Evolutionary conservation across 805 yeast genomes (phyloP), one percentile per base, ranked within the genome.

Genomic region (Suhomyces canberraensis): DNA sequence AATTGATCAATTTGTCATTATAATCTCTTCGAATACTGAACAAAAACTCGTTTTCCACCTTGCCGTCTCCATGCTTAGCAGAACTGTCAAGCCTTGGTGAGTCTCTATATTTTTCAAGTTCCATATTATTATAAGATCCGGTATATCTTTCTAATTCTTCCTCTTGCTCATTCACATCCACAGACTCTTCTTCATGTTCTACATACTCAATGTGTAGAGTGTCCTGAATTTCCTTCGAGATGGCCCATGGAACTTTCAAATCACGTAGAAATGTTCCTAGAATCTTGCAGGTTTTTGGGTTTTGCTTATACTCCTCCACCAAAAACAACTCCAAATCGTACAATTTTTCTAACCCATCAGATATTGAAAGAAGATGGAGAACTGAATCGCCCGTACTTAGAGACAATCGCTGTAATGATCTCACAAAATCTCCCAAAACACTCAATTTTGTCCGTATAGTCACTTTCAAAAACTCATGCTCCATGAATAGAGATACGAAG

Each of bases 341-440:
- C 7, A 64, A 42, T 31, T 50, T 58, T 3, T 25, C 31, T 8
- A 68, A 44, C 2, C 68, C 66, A 16, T 58, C 61, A 7, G 67
- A 56, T 15, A 66, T 55, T 3, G 58, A 39, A 8, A 52, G 47
- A 19, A 68, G 49, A 31, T 66, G 62, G 4, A 33, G 33, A 1
- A 60, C 61, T 2, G 52, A 44, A 37, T 64, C 60, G 8, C 71
- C 71, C 3, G 66, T 48, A 9, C 54, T 56, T 17, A 66, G 51
- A 1, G 66, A 53, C 4, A 68, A 65, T 29, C 80, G 64, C 44
- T 83, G 81, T 1, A 88, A 54, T 21, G 79, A 70, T 36, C 87
- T 63, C 9, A 73, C 69, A 16, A 86, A 61, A 54, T 84, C 88
- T 2, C 76, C 70, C 2, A 79, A 63, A 3, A 66, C 60, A 11